Conservation (phyloP, 139 green algal species). For the Picochlorum sp. region DNA sequence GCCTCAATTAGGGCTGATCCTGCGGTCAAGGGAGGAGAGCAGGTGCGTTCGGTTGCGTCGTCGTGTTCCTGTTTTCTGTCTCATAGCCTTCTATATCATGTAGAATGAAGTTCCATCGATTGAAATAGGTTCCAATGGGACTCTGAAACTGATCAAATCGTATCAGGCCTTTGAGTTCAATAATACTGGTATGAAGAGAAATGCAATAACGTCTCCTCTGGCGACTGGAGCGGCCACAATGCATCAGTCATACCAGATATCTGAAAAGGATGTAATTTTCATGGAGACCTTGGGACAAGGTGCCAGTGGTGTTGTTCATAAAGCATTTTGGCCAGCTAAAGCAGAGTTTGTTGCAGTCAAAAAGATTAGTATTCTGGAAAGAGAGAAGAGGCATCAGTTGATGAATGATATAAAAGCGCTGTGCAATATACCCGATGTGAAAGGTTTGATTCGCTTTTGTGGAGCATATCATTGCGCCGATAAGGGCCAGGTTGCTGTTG, state of each 20-base stretch:
- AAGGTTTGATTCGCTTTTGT: conserved; percentile 61
- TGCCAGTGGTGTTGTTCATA: conserved; percentile 65
- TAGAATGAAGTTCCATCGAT: conserved; percentile 25
- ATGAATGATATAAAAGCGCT: conserved; percentile 82
- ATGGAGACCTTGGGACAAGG: conserved; percentile 57
- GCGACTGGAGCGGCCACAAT: conserved; percentile 14
- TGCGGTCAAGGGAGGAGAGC: background rate
- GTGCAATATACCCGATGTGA: conserved; percentile 43
- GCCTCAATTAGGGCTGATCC: background rate
- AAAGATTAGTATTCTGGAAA: conserved; percentile 53
- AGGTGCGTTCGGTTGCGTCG: background rate
- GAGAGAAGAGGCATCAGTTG: conserved; percentile 77
- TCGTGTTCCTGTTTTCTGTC: background rate
- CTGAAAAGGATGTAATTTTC: conserved; percentile 63
- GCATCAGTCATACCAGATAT: conserved; percentile 50
- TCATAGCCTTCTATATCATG: background rate
- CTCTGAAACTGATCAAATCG: conserved; percentile 39
- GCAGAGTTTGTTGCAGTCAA: conserved; percentile 78
- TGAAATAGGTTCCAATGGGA: conserved; percentile 30
- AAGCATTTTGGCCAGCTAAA: conserved; percentile 53
- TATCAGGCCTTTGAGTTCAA: conserved; percentile 43
- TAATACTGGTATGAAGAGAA: conserved; percentile 29
- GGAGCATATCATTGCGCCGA: conserved; percentile 71
- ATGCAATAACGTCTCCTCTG: conserved; percentile 17
- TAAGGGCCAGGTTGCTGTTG: conserved; percentile 70